Evolutionary conservation across 768 basidiomycete genomes (phyloP), one percentile per base, ranked within the genome.

Genomic region (Chiua virens): DNA sequence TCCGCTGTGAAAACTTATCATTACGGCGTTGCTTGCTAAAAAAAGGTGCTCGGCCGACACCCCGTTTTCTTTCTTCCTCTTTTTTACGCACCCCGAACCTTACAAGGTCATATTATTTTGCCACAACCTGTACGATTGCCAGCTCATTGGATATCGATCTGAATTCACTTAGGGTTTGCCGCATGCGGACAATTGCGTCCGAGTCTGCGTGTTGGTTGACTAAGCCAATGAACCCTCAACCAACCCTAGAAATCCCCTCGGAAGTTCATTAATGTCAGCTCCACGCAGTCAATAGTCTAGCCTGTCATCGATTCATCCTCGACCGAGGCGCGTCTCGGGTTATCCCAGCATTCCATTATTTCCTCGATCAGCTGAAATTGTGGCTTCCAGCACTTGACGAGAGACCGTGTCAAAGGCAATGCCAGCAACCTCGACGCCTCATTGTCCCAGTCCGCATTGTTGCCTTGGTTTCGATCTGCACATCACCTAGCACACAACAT

Each of bases 361-460:
- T 38, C 2, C 28, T 27, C 49, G 18, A 51, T 51, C 40, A 32
- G 5, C 34, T 34, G 15, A 15, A 34, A 17, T 38, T 10, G 2
- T 28, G 32, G 21, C 21, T 5, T 37, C 38, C 47, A 38, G n/a
- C 30, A 38, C 36, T 14, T 8, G 22, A 27, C 17, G n/a, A 18
- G 6, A n/a, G 39, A 52, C 42, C 35, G 39, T 18, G 36, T 40
- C 30, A 44, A 15, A 42, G 45, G 30, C 25, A 27, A 27, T 27
- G 51, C 22, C 20, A 25, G 21, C 18, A 10, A 42, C 57, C 54
- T 52, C 45, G 27, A 60, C 39, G 39, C 27, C 20, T 27, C n/a
- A n/a, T n/a, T n/a, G n/a, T n/a, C n/a, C n/a, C n/a, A n/a, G n/a
- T n/a, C 38, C 17, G 25, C 62, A 47, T 53, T 53, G 50, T 43